phyloP scores from a whole-genome alignment of 75 land plant species.

The Picea glauca region DNA sequence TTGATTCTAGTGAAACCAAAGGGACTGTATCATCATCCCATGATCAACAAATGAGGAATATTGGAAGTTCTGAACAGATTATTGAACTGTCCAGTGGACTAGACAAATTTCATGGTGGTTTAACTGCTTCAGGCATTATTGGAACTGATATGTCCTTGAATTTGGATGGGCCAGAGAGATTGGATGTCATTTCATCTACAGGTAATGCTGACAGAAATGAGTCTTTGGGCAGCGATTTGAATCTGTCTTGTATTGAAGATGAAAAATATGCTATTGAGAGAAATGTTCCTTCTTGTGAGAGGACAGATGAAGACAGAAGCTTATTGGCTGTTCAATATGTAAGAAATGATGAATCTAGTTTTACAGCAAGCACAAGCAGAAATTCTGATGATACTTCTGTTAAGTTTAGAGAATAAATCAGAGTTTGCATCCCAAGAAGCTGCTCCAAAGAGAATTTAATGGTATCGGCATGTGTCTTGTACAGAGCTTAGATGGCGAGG shows the following conservation, averaged over 20 bases:
- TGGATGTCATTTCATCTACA: background rate
- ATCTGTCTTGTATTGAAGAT: background rate
- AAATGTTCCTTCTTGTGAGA: background rate
- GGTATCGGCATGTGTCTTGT: no score
- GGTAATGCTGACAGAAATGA: background rate
- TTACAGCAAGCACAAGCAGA: no score
- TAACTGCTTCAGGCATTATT: background rate
- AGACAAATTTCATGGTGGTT: background rate
- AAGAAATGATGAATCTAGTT: conserved; percentile 3
- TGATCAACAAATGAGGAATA: conserved; percentile 1
- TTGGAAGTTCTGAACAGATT: background rate
- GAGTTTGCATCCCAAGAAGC: no score
- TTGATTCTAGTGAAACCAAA: background rate
- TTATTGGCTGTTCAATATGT: background rate
- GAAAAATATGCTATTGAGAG: background rate
- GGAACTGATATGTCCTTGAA: background rate
- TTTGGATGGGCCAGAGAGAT: background rate
- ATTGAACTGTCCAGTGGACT: background rate
- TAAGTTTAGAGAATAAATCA: no score
- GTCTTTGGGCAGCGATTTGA: background rate
- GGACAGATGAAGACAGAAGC: conserved; percentile 4
- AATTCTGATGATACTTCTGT: no score
- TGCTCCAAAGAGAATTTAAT: no score
- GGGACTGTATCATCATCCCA: background rate
- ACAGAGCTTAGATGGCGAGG: no score